Base-by-base conservation (phyloP, 2,329 filamentous ascomycete species). In the Epichloe aotearoae region DNA sequence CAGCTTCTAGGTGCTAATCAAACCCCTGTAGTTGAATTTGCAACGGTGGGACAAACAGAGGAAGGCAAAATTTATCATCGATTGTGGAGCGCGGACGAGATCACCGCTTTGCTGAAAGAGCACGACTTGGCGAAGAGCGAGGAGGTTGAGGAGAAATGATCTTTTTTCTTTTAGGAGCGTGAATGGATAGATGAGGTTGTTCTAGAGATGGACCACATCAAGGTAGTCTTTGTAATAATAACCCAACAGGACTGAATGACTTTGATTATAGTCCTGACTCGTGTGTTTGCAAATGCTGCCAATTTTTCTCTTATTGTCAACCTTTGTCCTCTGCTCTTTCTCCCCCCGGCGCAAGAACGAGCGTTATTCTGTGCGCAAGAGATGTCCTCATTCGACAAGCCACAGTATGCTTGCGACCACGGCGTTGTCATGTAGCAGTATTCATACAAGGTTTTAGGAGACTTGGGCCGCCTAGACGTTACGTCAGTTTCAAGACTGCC, bases 21-120 rank as follows among this genome's bases (percentile, higher is more conserved):
- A 15, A 30, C 51, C 15, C 19, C 40, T 55, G 15, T 60, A 96
- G 90, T 98, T 66, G 93, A 98, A 66, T 98, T 98, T 65, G 94
- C 93, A 59, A 98, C 94, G 34, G 91, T 98, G 54, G 94, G 93
- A 61, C 88, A 90, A 74, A 97, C 90, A 59, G 85, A 89, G 70
- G 83, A 90, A 58, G 93, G 93, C 63, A 93, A 91, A 75, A 91
- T 98, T 70, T 98, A 97, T 75, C 93, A 98, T 72, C 87, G 95
- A 66, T 78, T 98, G 55, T 98, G 93, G 93, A 86, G 82, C 61
- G 91, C 90, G 43, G 91, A 98, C 58, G 93, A 97, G 75, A 98
- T 98, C 63, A 91, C 88, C 66, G 82, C 85, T 47, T 74, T 98
- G 68, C 74, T 98, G 62, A 95, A 90, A 77, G 88, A 97, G 75